Base-by-base conservation (phyloP, 2,329 filamentous ascomycete species). In the Epichloe festucae region DNA sequence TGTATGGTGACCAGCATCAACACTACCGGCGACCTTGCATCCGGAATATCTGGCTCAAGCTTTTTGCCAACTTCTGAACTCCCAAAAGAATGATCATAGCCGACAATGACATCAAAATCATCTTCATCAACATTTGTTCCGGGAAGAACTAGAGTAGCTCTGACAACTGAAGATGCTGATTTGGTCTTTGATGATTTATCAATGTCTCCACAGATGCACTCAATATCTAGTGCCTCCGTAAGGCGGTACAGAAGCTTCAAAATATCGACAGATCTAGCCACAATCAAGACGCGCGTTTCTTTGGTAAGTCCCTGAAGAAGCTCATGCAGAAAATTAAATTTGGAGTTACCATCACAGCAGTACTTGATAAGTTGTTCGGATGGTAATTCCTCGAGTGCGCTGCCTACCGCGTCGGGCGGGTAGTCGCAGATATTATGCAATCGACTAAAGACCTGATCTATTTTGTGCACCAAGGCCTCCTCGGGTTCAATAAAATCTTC, bases 321-420 rank as follows among this genome's bases (percentile, higher is more conserved):
- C 55, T 81, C 77, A 44, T 71, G 74, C 5, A 82, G 58, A 56
- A 84, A 84, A 35, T 71, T 73, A 57, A 77, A 79, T 57, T 84
- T 84, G 51, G 76, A 67, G 61, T 80, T 83, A 10, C 77, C 74
- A 49, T 74, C 74, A 51, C 74, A 70, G 2, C 74, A 72, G 56
- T 79, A 77, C 58, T 74, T 81, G 57, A 73, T 73, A 50, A 71
- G 66, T 21, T 73, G 69, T 4, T 63, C 59, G 7, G 70, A 58
- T 2, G 69, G 62, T 51, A 78, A 54, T 3, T 58, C 56, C 23
- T 66, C 65, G 12, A 71, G 59, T 2, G 64, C 60, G 7, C 75
- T 66, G n/a, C 72, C 72, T 23, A 75, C 65, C 40, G 74, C 63
- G 38, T 77, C 73, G 4, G 74, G 73, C 4, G 78, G 79, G 40